Percentiles rank a stretch among this genome's conserved stretches.
Evolutionary conservation across 2,329 filamentous ascomycete genomes (phyloP).

Genomic region (Zasmidium citrigriseum): DNA sequence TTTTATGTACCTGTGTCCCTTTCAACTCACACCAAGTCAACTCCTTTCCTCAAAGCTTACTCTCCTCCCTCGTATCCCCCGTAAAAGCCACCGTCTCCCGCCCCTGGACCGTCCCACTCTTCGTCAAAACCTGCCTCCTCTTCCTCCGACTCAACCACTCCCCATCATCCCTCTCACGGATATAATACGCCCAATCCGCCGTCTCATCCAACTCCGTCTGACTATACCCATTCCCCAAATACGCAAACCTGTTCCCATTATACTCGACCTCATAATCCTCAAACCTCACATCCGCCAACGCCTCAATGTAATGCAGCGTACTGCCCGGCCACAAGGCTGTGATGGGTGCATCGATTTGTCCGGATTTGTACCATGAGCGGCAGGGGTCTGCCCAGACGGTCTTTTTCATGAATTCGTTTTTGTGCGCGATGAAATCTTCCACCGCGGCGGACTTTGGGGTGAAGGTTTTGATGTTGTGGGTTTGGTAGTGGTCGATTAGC

Average conservation of each 20-base stretch:
- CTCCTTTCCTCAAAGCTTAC: background rate
- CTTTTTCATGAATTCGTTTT: slow-evolving; percentile 14
- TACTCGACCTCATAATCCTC: slow-evolving; percentile 44
- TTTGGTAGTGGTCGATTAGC: slow-evolving; percentile 21
- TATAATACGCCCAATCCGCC: slow-evolving; percentile 14
- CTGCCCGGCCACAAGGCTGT: slow-evolving; percentile 14
- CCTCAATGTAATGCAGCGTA: slow-evolving; percentile 21
- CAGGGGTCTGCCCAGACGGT: slow-evolving; percentile 37
- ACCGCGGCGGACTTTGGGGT: slow-evolving; percentile 42
- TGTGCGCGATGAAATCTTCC: slow-evolving; percentile 46
- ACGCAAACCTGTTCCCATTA: slow-evolving; percentile 28
- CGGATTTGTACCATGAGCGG: slow-evolving; percentile 58
- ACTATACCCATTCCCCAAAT: slow-evolving; percentile 20
- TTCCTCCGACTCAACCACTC: slow-evolving; percentile 20
- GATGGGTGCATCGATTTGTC: slow-evolving; percentile 5
- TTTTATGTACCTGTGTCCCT: too few species aligned
- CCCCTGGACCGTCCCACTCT: slow-evolving; percentile 16
- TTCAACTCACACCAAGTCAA: too few species aligned
- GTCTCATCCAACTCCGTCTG: slow-evolving; percentile 23
- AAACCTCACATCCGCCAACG: slow-evolving; percentile 43
- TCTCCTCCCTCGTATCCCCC: slow-evolving; percentile 8
- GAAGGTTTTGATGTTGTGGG: slow-evolving; percentile 20
- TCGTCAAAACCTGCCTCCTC: slow-evolving; percentile 19
- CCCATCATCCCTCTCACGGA: slow-evolving; percentile 18
- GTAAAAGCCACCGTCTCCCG: slow-evolving; percentile 8